phyloP scores from a whole-genome alignment of 2,329 filamentous ascomycete genomes.

The Fonsecaea erecta region DNA sequence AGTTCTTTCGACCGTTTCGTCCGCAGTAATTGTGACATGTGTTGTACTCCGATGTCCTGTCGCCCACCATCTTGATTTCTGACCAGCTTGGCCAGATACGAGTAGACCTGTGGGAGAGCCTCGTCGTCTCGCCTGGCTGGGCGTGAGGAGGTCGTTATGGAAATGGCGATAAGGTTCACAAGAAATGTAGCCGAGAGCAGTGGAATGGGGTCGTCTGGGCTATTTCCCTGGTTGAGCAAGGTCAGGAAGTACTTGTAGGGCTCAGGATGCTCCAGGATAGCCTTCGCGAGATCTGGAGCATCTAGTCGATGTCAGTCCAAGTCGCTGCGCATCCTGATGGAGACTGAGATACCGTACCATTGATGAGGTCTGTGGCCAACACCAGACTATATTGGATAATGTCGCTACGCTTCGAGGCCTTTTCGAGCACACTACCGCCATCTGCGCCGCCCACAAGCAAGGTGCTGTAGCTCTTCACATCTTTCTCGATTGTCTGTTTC shows the following conservation, averaged over 20 bases:
- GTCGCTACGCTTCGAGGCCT: slow-evolving; percentile 81
- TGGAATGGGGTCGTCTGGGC: slow-evolving; percentile 84
- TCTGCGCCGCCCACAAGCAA: slow-evolving; percentile 74
- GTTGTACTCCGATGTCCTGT: slow-evolving; percentile 93
- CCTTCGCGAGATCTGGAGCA: slow-evolving; percentile 76
- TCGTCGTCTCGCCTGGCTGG: slow-evolving; percentile 67
- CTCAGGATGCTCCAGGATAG: slow-evolving; percentile 72
- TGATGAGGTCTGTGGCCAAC: slow-evolving; percentile 81
- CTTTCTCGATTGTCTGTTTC: slow-evolving; percentile 77
- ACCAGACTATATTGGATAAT: slow-evolving; percentile 96
- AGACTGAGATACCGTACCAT: slow-evolving; percentile 60
- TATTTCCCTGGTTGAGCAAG: slow-evolving; percentile 80
- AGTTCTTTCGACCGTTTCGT: slow-evolving; percentile 73
- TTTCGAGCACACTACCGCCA: slow-evolving; percentile 78
- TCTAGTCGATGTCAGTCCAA: slow-evolving; percentile 56
- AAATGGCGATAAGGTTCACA: slow-evolving; percentile 73
- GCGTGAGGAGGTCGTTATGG: slow-evolving; percentile 65
- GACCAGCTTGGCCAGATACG: slow-evolving; percentile 81
- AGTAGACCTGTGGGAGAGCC: slow-evolving; percentile 80
- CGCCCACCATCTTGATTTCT: slow-evolving; percentile 86
- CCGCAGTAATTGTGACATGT: slow-evolving; percentile 83
- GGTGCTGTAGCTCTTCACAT: slow-evolving; percentile 77
- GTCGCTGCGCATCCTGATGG: neutral
- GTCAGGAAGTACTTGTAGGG: slow-evolving; percentile 79
- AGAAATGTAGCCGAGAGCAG: slow-evolving; percentile 88